Evolutionary conservation across 495 filamentous ascomycete species (phyloP).

Genomic region (Penicillium antarcticum): DNA sequence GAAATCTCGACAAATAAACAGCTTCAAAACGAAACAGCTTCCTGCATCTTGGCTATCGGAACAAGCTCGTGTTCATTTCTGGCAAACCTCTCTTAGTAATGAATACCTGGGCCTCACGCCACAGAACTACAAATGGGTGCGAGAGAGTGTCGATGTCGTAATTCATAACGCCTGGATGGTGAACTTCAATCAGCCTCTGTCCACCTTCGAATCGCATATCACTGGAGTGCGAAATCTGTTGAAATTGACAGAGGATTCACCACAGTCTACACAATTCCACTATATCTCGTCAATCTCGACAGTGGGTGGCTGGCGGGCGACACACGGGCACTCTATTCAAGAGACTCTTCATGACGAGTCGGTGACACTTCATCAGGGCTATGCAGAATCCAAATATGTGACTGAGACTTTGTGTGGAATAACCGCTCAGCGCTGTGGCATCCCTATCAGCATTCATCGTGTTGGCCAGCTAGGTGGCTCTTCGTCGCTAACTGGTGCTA

Average conservation of each 20-base stretch:
- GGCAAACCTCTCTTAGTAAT: slow-evolving; percentile 2
- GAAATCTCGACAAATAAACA: slow-evolving; percentile 12
- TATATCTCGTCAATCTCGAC: slow-evolving; percentile 55
- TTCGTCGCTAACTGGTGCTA: slow-evolving; percentile 6
- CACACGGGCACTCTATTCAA: slow-evolving; percentile 35
- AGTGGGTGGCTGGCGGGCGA: slow-evolving; percentile 2
- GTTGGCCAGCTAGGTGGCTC: slow-evolving; percentile 57
- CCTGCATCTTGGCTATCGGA: background rate
- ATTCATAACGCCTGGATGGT: slow-evolving; percentile 63
- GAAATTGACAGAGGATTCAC: slow-evolving; percentile 42
- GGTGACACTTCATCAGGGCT: slow-evolving; percentile 36
- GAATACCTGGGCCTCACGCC: slow-evolving; percentile 10
- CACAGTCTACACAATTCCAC: slow-evolving; percentile 40
- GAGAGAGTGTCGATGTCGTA: slow-evolving; percentile 34
- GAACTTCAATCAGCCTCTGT: slow-evolving; percentile 55
- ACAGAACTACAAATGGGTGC: slow-evolving; percentile 5
- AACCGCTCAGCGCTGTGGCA: slow-evolving; percentile 31
- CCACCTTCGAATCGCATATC: slow-evolving; percentile 52
- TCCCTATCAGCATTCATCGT: slow-evolving; percentile 44
- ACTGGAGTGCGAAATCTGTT: slow-evolving; percentile 48
- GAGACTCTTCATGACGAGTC: slow-evolving; percentile 36
- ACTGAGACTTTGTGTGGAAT: slow-evolving; percentile 47
- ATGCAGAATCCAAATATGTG: slow-evolving; percentile 52
- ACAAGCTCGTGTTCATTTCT: slow-evolving; percentile 33
- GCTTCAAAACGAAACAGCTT: slow-evolving; percentile 13